Evolutionary conservation across 2,329 filamentous ascomycete genomes (phyloP), one percentile per base, ranked within the genome.

Genomic region (Cladophialophora psammophila): DNA sequence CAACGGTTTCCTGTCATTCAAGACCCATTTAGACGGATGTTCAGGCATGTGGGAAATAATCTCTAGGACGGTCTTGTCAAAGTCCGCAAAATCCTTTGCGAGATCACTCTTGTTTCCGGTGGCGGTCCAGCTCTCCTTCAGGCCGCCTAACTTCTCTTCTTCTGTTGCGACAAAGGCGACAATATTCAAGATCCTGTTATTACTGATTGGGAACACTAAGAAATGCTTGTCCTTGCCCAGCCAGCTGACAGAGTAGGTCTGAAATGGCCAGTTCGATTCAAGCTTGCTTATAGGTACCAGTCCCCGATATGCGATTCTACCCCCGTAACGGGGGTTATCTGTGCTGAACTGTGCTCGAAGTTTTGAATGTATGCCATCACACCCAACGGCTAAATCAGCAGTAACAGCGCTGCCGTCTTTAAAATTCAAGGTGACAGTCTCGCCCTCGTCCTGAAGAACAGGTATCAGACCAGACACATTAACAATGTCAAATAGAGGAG

Each of bases 71-170:
- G 55, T 65, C 18, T 52, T 38, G 20, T 67, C 63, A 55, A 71
- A 71, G 7, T 42, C 64, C n/a, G 48, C 35, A 40, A 71, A 69
- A 15, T 61, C 69, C 42, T 60, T 35, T 10, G 55, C 56, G 5
- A 76, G 70, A 18, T 76, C 73, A 38, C 69, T 63, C 55, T 64
- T 68, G 15, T 76, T 67, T 26, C 74, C 76, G 3, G 72, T 71
- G 18, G 66, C 70, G 5, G 75, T 77, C 78, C 78, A 80, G 66
- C 75, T 78, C 68, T 80, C 78, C 57, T 74, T 72, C 15, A 77
- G 68, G 54, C 77, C 76, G 13, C 64, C 72, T 3, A 77, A 61
- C 18, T 76, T 72, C 15, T 75, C 72, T 63, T 76, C 74, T 7
- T 70, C 65, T 48, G 74, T 74, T 15, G 74, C 74, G 4, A 77